Conservation (phyloP, 768 basidiomycete species). For the Trichaptum fuscoviolaceum region DNA sequence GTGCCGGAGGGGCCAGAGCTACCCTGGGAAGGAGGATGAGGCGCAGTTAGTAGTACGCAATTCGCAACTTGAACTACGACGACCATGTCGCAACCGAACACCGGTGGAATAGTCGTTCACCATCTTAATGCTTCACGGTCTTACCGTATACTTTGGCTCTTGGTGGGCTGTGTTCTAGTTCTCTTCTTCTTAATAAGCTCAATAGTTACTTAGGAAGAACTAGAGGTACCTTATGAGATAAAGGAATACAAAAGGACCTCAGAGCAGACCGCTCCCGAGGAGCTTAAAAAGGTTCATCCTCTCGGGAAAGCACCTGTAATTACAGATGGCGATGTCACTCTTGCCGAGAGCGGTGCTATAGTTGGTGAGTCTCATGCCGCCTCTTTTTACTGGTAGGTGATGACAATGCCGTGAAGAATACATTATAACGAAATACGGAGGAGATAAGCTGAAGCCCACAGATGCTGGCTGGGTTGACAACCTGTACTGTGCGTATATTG, state of each 20-base stretch:
- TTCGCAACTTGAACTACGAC: no score
- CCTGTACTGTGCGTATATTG: constrained; percentile 28
- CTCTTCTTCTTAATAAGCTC: neutral
- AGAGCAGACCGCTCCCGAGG: constrained; percentile 30
- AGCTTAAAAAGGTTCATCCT: constrained; percentile 34
- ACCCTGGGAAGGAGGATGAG: no score
- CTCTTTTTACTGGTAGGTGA: neutral
- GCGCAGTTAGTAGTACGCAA: no score
- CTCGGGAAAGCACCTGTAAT: constrained; percentile 44
- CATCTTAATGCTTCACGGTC: constrained; percentile 29
- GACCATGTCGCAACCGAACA: constrained; percentile 13
- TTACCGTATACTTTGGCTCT: constrained; percentile 36
- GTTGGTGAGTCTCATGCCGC: constrained; percentile 26
- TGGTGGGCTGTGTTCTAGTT: constrained; percentile 20
- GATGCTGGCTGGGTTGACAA: constrained; percentile 30
- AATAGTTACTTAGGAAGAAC: constrained; percentile 39
- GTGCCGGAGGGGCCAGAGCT: no score
- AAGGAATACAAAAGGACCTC: constrained; percentile 33
- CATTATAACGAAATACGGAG: constrained; percentile 36
- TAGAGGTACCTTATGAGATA: constrained; percentile 39
- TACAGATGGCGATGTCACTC: constrained; percentile 37
- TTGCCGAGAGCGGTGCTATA: constrained; percentile 42
- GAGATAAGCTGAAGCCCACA: constrained; percentile 15
- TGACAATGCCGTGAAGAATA: constrained; percentile 28
- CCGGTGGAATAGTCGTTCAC: constrained; percentile 29